Evolutionary conservation across 2,329 filamentous ascomycete genomes (phyloP), one percentile per base, ranked within the genome.

Genomic region (Pseudogymnoascus sp.): DNA sequence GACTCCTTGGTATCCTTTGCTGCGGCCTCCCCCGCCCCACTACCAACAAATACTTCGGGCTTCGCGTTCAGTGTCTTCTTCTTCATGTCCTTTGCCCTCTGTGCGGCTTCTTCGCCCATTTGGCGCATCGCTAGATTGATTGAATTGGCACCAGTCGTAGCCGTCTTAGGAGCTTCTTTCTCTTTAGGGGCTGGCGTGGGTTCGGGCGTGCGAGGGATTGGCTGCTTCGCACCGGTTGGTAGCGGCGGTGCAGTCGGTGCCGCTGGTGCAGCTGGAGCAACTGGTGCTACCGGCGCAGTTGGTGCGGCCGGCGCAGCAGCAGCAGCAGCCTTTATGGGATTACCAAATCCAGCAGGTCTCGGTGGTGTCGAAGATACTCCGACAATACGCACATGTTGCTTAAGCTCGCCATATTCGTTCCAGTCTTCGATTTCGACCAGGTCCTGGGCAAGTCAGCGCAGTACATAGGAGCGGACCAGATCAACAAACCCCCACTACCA

Each of bases 341-440:
- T 38, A 7, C 38, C 35, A 11, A 60, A 62, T 50, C 26, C 46
- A 29, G 59, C 35, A 29, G 29, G 56, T 17, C 23, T 62, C 15
- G 83, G 85, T 70, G 78, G 33, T 3, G 38, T 38, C 33, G 38
- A 60, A 38, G 59, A 42, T 7, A 42, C 76, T 1, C 59, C 59
- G 21, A 83, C 85, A 69, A 88, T 84, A 65, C 82, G 86, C 70
- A 97, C 86, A 70, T 93, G 89, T 76, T 93, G 86, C 75, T 92
- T 91, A 66, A 99, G 84, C 77, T 97, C 93, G 76, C 92, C 92
- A 76, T 96, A 97, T 75, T 99, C 95, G 79, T 99, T 99, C 95
- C 93, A 97, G 74, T 99, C 95, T 77, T 99, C 95, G 67, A 97
- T 86, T 76, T 97, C 88, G 67, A 93, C 89, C 60, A 97, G 83